Conservation (phyloP, 139 green algal species). For the Chlorella vulgaris region DNA sequence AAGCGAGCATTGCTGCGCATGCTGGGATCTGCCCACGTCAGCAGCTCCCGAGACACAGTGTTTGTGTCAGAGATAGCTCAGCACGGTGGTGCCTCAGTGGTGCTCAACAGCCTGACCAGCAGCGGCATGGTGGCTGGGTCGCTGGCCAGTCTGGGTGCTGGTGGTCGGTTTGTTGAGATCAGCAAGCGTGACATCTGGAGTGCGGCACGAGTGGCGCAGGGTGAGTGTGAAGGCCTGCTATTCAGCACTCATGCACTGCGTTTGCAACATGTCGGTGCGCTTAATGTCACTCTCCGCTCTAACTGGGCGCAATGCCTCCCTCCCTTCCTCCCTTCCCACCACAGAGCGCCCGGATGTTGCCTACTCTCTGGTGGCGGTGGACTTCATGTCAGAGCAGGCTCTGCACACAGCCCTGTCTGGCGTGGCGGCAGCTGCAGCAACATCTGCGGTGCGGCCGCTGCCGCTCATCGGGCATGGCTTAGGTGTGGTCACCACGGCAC, state of each 20-base stretch:
- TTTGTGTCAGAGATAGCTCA: constrained; percentile 66
- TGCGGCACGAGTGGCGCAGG: constrained; percentile 35
- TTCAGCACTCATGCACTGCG: no score
- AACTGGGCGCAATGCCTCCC: constrained; percentile 44
- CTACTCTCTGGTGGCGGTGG: constrained; percentile 81
- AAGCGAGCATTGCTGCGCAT: constrained; percentile 69
- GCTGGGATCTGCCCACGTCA: constrained; percentile 51
- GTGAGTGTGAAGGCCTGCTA: background rate
- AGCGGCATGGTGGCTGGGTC: constrained; percentile 84
- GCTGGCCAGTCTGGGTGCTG: constrained; percentile 58
- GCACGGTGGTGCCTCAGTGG: constrained; percentile 66
- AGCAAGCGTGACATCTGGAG: constrained; percentile 92
- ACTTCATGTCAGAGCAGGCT: constrained; percentile 78
- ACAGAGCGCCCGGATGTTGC: constrained; percentile 78
- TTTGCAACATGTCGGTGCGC: background rate
- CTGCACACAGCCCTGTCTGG: constrained; percentile 53
- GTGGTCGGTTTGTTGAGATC: constrained; percentile 84
- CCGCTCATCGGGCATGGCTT: constrained; percentile 54
- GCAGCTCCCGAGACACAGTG: constrained; percentile 63
- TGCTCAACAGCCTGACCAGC: constrained; percentile 87
- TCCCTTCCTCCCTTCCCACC: background rate
- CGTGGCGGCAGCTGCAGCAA: constrained; percentile 44
- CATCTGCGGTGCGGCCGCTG: constrained; percentile 55
- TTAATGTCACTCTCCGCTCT: background rate
- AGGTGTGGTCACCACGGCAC: constrained; percentile 51